Conservation (phyloP, 2,329 filamentous ascomycete species). For the Claviceps sp. region DNA sequence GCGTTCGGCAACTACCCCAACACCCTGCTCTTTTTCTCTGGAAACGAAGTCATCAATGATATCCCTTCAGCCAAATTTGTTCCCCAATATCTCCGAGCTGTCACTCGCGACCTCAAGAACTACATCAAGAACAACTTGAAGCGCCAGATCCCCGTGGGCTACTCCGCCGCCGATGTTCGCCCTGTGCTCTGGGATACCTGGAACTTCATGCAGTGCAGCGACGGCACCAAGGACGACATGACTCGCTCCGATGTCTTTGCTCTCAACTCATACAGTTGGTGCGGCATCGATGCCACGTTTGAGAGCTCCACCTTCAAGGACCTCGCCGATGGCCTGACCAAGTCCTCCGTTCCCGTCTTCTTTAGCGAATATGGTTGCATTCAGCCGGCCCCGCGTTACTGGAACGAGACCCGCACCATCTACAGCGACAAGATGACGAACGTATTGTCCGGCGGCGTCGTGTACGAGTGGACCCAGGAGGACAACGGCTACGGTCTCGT, state of each 20-base stretch:
- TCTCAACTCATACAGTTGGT: conserved; percentile 62
- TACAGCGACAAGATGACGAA: conserved; percentile 58
- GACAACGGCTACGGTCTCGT: conserved; percentile 53
- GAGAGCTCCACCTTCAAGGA: conserved; percentile 48
- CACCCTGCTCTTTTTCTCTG: conserved; percentile 61
- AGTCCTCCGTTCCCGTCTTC: conserved; percentile 60
- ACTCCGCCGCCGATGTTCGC: conserved; percentile 70
- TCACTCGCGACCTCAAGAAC: conserved; percentile 68
- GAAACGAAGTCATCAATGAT: conserved; percentile 66
- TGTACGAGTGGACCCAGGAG: conserved; percentile 72
- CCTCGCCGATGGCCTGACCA: conserved; percentile 51
- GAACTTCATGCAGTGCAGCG: conserved; percentile 61
- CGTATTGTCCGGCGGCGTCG: conserved; percentile 60
- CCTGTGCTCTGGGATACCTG: conserved; percentile 59
- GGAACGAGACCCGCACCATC: conserved; percentile 61
- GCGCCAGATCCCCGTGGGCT: conserved; percentile 61
- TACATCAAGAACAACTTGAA: conserved; percentile 61
- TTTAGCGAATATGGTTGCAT: conserved; percentile 79
- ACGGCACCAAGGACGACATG: conserved; percentile 40
- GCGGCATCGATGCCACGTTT: conserved; percentile 47
- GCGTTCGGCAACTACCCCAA: conserved; percentile 55
- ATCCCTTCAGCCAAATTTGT: conserved; percentile 43
- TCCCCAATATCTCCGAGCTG: conserved; percentile 60
- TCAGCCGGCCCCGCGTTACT: conserved; percentile 53
- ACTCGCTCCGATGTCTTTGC: conserved; percentile 64